Conservation (phyloP, 805 yeast genomes). For the Pichia scutulata region DNA sequence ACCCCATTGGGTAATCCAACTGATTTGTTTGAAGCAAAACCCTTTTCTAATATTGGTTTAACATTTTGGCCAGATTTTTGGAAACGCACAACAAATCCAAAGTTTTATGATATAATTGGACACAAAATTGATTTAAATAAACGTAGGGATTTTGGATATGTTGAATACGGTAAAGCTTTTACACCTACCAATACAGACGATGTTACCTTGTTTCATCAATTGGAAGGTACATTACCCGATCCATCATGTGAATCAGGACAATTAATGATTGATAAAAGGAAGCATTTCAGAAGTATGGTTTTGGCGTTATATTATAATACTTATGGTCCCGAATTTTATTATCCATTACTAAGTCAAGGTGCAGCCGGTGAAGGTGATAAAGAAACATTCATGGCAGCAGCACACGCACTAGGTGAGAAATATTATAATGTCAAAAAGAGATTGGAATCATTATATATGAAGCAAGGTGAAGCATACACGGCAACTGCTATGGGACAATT, state of each 20-base stretch:
- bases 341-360: conserved; percentile 42
- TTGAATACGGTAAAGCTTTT: conserved; percentile 11
- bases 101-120: conserved; percentile 42
- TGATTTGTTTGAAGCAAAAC: conserved; percentile 26
- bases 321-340: conserved; percentile 50
- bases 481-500: conserved; percentile 77
- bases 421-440: conserved; percentile 55
- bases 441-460: conserved; percentile 49
- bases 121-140: conserved; percentile 26
- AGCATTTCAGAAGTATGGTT: conserved; percentile 45
- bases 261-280: conserved; percentile 45
- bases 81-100: conserved; percentile 57
- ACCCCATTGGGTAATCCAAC: conserved; percentile 32
- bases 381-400: conserved; percentile 50
- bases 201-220: conserved; percentile 45
- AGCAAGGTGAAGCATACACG: conserved; percentile 34
- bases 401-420: conserved; percentile 49
- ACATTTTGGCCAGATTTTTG: conserved; percentile 67
- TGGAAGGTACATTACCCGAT: conserved; percentile 55
- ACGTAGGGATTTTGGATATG: conserved; percentile 6
- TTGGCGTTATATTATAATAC: conserved; percentile 54
- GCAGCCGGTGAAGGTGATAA: conserved; percentile 52
- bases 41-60: conserved; percentile 43
- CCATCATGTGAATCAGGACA: conserved; percentile 64
- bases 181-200: conserved; percentile 42